Conservation (phyloP, 306 rosid genomes). For the Coriaria nepalensis region DNA sequence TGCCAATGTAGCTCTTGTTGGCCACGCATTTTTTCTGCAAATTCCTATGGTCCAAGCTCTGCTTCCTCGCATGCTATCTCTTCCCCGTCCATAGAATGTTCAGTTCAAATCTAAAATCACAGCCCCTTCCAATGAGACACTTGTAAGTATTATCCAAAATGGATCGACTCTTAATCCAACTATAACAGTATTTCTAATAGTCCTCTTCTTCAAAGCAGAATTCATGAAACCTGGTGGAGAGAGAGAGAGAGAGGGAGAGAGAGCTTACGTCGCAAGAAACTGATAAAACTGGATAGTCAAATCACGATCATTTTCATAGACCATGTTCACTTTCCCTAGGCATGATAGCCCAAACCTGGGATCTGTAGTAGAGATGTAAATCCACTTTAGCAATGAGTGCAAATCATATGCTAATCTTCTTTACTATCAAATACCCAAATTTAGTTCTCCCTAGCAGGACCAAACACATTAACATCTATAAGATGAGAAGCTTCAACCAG, state of each 20-base stretch:
- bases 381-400: neutral
- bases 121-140: neutral
- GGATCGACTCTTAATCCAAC: too few species aligned
- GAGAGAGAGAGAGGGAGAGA: conserved; percentile 9
- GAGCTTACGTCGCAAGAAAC: conserved; percentile 45
- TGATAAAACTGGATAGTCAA: conserved; percentile 56
- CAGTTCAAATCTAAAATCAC: conserved; percentile 7
- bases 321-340: conserved; percentile 53
- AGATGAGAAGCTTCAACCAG: too few species aligned
- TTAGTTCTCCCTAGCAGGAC: too few species aligned
- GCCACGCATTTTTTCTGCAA: conserved; percentile 36
- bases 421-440: too few species aligned
- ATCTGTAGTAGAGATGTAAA: conserved; percentile 28
- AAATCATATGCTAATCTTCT: too few species aligned
- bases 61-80: conserved; percentile 92
- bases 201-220: neutral
- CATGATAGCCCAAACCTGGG: conserved; percentile 61
- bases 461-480: too few species aligned
- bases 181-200: neutral
- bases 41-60: conserved; percentile 61
- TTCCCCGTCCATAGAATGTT: conserved; percentile 38
- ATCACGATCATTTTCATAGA: conserved; percentile 61
- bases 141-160: too few species aligned
- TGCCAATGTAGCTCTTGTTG: conserved; percentile 45
- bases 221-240: neutral